Conservation (phyloP, 805 yeast genomes). For the Candida ulmi region DNA sequence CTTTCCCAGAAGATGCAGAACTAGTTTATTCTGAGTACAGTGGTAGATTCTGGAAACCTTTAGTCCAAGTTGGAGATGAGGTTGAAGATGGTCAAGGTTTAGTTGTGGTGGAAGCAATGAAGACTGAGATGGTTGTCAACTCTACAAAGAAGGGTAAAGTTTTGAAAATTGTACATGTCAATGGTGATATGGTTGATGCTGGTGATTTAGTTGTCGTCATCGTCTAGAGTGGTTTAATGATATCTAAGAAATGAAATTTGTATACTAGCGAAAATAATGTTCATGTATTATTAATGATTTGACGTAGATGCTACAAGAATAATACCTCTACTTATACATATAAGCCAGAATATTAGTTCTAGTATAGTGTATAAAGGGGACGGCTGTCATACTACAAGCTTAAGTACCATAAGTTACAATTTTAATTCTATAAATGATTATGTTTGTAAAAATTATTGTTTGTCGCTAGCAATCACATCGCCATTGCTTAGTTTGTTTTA, state of each 20-base stretch:
- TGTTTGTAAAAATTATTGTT: too few species aligned
- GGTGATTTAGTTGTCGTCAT: conserved; percentile 91
- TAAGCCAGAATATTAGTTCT: too few species aligned
- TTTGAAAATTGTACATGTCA: conserved; percentile 62
- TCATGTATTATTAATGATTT: too few species aligned
- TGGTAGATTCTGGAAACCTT: conserved; percentile 96
- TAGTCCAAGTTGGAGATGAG: conserved; percentile 71
- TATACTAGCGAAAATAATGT: background rate
- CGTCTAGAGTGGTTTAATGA: too few species aligned
- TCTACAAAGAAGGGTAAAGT: conserved; percentile 72
- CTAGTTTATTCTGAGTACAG: conserved; percentile 89
- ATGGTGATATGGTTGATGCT: conserved; percentile 96
- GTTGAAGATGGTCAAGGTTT: conserved; percentile 75
- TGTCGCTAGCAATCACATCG: too few species aligned
- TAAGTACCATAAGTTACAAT: too few species aligned
- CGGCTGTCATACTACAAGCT: too few species aligned
- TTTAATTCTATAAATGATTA: too few species aligned
- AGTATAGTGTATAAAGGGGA: too few species aligned
- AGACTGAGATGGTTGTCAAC: conserved; percentile 89
- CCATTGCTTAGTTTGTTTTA: background rate
- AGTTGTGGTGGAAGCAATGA: conserved; percentile 95
- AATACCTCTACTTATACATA: background rate
- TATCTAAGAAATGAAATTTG: background rate
- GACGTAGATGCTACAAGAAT: too few species aligned
- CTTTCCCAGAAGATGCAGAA: conserved; percentile 73